Evolutionary conservation across 1,284 basidiomycete species (phyloP), one percentile per base, ranked within the genome.

Genomic region (Cutaneotrichosporon cavernicola): DNA sequence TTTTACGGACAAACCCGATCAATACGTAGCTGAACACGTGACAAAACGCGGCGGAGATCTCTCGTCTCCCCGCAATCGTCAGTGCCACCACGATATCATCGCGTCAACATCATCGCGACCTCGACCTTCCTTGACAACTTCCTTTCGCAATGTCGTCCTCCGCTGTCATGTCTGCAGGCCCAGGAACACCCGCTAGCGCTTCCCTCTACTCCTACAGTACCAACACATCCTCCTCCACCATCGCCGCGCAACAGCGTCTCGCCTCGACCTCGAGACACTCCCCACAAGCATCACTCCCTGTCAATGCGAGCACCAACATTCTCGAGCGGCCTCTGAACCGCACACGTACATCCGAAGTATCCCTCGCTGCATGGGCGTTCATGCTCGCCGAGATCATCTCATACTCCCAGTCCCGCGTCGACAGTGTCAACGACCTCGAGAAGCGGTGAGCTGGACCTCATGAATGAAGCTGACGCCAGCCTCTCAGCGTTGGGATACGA

Each of bases 381-480:
- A 83, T 97, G 67, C 93, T 97, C 80, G 90, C 90, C 9, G 93
- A 97, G 81, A 84, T 94, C 22, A 88, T 97, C 1, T 89, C 92
- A 75, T 99, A 99, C 79, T 95, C 92, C 1, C 96, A 99, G 82
- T 92, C 90, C 73, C 86, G 93, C 60, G 96, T 98, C 61, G 89
- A 86, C 70, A 96, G 95, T 10, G 95, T 99, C 66, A 89, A 91
- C 73, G 96, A 99, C 76, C 85, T 99, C 63, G 97, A 99, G 81
- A 86, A 90, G 72, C 84, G 86, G 89, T 89, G 63, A 57, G 78
- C 36, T 57, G 4, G 34, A 31, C 38, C 1, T 30, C 16, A 30
- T 34, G 40, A n/a, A 21, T 56, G 26, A 11, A 47, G 38, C 56
- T 59, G 34, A 62, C 46, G n/a, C n/a, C 73, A 96, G 92, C 62